Base-by-base conservation (phyloP, 306 rosid genomes). In the Casuarina equisetifolia region DNA sequence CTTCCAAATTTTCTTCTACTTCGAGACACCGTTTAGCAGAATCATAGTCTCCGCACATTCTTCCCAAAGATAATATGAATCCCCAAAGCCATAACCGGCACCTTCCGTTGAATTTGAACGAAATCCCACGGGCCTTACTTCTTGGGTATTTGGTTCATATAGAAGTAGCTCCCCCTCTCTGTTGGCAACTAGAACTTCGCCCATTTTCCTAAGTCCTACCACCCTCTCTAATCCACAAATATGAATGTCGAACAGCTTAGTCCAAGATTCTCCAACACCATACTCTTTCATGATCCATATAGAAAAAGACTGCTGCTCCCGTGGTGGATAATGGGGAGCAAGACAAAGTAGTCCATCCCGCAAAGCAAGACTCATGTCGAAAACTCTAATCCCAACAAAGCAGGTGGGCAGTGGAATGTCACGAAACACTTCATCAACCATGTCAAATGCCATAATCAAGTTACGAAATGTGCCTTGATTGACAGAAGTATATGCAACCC, bases 221-320 rank as follows among this genome's bases (percentile, higher is more conserved):
- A 79, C 42, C 57, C 5, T 45, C 12, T 20, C 2, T 7, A 79
- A 19, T 46, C 40, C 32, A 25, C 5, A 13, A 25, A 43, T 1
- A 40, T 63, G 69, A 20, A 79, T n/a, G 12, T 36, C 17, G 55
- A 63, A 53, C 12, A 25, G 48, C 74, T 73, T 79, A 49, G 25
- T 64, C 82, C 82, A 79, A 50, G 78, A 79, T 6, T 73, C 69
- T 6, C 36, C 78, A 4, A 51, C 67, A 4, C 78, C 51, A 79
- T 73, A 73, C 58, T 73, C 58, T 20, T 43, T 62, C 69, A 79
- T 73, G 36, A 51, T 36, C 82, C 82, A 73, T 3, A 79, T 3
- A 35, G 49, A 20, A 5, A 38, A 51, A 53, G 42, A 68, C 1
- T n/a, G 17, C 13, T 3, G 2, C 5, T 3, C 3, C 12, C 0